These are phyloP conservation scores for Colletotrichum incanum DNA, from an alignment of 2,329 filamentous ascomycete species.

Conservation along the genomic window DNA sequence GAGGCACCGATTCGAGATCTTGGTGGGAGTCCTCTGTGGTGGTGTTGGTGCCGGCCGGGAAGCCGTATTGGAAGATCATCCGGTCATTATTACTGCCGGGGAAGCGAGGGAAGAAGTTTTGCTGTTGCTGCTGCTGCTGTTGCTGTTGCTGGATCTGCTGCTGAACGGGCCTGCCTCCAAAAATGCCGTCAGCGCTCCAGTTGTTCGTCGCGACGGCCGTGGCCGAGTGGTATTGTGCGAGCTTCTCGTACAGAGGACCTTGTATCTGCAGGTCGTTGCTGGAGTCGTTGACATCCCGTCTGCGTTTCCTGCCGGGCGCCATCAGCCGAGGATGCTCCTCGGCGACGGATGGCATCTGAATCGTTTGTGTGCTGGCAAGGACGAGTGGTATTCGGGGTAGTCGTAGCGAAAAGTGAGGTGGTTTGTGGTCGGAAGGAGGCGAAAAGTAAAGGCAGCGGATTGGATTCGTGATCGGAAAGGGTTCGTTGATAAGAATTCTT, in stretches of 20 bases:
- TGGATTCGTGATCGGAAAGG: constrained; percentile 1
- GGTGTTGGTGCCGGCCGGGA: neutral
- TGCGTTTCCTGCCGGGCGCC: constrained; percentile 41
- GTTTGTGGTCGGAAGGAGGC: constrained; percentile 1
- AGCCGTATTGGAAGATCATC: constrained; percentile 29
- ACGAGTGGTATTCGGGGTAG: neutral
- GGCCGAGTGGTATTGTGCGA: constrained; percentile 41
- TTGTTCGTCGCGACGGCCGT: constrained; percentile 21
- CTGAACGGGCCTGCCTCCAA: constrained; percentile 40
- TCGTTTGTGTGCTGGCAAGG: neutral
- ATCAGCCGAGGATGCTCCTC: constrained; percentile 42
- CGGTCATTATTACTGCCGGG: constrained; percentile 26
- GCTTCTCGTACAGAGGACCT: constrained; percentile 43
- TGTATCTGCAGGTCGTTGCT: constrained; percentile 34
- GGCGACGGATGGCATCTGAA: constrained; percentile 43
- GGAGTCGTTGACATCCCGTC: constrained; percentile 43
- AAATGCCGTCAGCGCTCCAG: constrained; percentile 41
- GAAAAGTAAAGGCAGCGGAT: neutral
- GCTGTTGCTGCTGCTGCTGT: constrained; percentile 30
- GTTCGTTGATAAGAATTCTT: constrained; percentile 19
- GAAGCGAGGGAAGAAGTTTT: constrained; percentile 23
- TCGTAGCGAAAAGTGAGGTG: neutral
- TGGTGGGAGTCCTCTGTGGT: constrained; percentile 11
- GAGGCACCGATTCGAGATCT: constrained; percentile 15
- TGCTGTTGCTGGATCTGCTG: constrained; percentile 39